Evolutionary conservation across 768 basidiomycete species (phyloP).

Genomic region (Macrolepiota fuliginosa): DNA sequence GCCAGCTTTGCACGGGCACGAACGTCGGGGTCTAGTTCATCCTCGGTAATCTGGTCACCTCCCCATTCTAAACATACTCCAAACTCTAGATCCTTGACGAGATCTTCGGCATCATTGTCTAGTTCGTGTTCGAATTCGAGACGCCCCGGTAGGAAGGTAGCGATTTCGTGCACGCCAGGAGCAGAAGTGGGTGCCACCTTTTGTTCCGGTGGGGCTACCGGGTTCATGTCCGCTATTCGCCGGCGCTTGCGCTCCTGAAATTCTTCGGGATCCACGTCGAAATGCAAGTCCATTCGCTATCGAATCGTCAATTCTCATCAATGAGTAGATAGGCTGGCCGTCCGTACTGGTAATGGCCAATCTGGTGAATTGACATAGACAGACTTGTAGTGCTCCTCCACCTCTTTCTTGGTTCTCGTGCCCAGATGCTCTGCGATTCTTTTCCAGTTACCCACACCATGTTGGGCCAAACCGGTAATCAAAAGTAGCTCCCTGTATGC

Average conservation of each 20-base stretch:
- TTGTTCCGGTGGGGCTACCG: slow-evolving; percentile 49
- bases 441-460: slow-evolving; percentile 95
- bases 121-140: slow-evolving; percentile 97
- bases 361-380: slow-evolving; percentile 76
- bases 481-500: slow-evolving; percentile 77
- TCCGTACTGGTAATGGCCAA: slow-evolving; percentile 80
- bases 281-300: slow-evolving; percentile 55
- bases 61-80: slow-evolving; percentile 84
- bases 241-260: slow-evolving; percentile 90
- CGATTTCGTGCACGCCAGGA: slow-evolving; percentile 89
- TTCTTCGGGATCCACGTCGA: slow-evolving; percentile 73
- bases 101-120: slow-evolving; percentile 95
- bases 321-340: slow-evolving; percentile 1
- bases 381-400: slow-evolving; percentile 82
- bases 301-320: slow-evolving; percentile 14
- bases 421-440: slow-evolving; percentile 95
- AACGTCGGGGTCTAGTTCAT: slow-evolving; percentile 75
- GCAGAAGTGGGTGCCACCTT: slow-evolving; percentile 84
- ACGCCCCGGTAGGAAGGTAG: slow-evolving; percentile 92
- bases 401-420: slow-evolving; percentile 90
- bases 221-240: slow-evolving; percentile 80
- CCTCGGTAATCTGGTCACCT: slow-evolving; percentile 78
- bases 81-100: slow-evolving; percentile 95
- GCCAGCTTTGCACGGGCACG: slow-evolving; percentile 52
- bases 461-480: slow-evolving; percentile 81